Evolutionary conservation across 2,329 filamentous ascomycete species (phyloP).

Genomic region (Didymellaceae sp.): DNA sequence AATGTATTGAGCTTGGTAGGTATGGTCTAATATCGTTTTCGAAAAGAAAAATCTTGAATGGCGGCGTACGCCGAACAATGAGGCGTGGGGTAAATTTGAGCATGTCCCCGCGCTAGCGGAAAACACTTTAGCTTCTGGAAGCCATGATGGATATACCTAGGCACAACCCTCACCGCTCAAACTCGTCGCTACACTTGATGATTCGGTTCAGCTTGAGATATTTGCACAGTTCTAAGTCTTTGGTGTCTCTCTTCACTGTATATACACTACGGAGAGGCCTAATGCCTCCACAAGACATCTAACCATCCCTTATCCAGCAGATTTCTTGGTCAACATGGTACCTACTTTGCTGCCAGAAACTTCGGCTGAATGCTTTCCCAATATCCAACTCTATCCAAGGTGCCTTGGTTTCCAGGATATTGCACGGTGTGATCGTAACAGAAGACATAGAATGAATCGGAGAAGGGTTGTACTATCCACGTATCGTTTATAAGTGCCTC

Average conservation of each 20-base stretch:
- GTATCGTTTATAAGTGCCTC: constrained; percentile 8
- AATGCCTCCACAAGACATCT: too few species aligned
- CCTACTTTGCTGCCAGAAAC: too few species aligned
- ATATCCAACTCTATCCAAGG: neutral
- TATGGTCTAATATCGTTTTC: constrained; percentile 8
- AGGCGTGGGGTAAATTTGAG: constrained; percentile 15
- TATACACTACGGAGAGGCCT: too few species aligned
- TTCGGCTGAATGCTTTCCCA: constrained; percentile 2
- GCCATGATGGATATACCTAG: neutral
- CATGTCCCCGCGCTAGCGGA: constrained; percentile 11
- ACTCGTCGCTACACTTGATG: neutral
- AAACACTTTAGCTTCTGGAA: constrained; percentile 8
- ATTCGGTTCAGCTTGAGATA: too few species aligned
- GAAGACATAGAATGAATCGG: neutral
- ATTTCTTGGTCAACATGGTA: too few species aligned
- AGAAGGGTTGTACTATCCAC: constrained; percentile 2
- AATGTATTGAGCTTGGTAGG: constrained; percentile 2
- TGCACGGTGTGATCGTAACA: constrained; percentile 15
- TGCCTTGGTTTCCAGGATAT: constrained; percentile 1
- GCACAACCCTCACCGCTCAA: neutral
- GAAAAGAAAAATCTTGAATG: constrained; percentile 14
- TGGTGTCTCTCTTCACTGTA: neutral
- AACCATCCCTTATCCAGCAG: too few species aligned
- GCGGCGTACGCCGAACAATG: constrained; percentile 15
- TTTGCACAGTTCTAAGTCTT: neutral